Percentiles rank a stretch among this genome's conserved stretches.
Evolutionary conservation across 2,329 filamentous ascomycete species (phyloP).

Genomic region (Pseudogymnoascus sp.): DNA sequence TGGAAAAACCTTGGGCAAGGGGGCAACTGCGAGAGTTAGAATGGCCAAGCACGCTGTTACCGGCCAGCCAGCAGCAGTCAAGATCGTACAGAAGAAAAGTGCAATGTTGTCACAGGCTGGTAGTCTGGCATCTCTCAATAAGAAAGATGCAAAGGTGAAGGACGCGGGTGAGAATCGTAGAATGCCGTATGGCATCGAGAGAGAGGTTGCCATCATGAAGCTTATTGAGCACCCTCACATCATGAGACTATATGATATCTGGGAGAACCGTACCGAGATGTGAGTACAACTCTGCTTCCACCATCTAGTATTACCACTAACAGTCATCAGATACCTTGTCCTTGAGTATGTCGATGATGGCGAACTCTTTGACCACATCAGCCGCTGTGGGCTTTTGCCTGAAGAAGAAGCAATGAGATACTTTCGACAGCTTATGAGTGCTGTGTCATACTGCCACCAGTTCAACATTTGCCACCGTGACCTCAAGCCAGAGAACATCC

Average conservation of each 20-base stretch:
- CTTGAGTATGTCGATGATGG: conserved; percentile 83
- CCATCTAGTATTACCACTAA: conserved; percentile 20
- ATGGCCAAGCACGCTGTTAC: conserved; percentile 74
- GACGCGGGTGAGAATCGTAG: conserved; percentile 53
- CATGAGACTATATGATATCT: conserved; percentile 90
- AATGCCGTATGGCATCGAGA: conserved; percentile 83
- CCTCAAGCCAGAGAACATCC: conserved; percentile 93
- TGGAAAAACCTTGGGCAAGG: conserved; percentile 80
- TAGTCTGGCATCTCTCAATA: conserved; percentile 76
- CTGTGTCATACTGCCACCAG: conserved; percentile 84
- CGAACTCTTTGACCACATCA: conserved; percentile 71
- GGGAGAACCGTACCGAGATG: conserved; percentile 95
- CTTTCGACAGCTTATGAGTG: conserved; percentile 89
- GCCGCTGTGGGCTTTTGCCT: conserved; percentile 60
- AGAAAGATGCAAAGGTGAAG: conserved; percentile 55
- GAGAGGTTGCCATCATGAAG: conserved; percentile 96
- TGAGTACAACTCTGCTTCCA: conserved; percentile 46
- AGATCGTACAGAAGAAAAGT: conserved; percentile 83
- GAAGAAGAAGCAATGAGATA: conserved; percentile 78
- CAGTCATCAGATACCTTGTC: conserved; percentile 70
- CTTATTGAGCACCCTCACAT: conserved; percentile 92
- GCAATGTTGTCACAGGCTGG: conserved; percentile 76
- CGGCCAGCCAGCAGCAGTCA: conserved; percentile 79
- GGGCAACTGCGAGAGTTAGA: conserved; percentile 81
- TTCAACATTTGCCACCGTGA: conserved; percentile 96